These are phyloP conservation scores for Phaseolus lunatus DNA, from an alignment of 306 rosid species.

Conservation along the genomic window DNA sequence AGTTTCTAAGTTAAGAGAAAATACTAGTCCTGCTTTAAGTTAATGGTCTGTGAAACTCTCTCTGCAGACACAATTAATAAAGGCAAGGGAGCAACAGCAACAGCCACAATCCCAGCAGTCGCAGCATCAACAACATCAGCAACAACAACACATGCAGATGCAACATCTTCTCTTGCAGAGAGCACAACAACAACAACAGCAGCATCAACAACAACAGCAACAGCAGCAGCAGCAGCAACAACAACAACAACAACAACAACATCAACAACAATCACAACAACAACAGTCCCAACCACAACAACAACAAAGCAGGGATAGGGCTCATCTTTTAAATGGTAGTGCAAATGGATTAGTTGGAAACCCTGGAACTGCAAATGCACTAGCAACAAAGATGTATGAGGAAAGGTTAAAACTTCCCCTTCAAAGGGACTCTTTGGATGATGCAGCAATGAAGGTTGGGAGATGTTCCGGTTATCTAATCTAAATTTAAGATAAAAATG, in stretches of 20 bases:
- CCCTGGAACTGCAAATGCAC: slow-evolving; percentile 88
- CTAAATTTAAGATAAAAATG: neutral
- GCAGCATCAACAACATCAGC: slow-evolving; percentile 74
- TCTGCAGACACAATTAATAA: slow-evolving; percentile 82
- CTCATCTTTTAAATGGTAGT: slow-evolving; percentile 78
- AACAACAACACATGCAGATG: slow-evolving; percentile 86
- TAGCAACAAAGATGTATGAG: slow-evolving; percentile 96
- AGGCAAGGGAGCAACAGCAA: slow-evolving; percentile 93
- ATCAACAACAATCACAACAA: slow-evolving; percentile 61
- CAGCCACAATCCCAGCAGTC: slow-evolving; percentile 60
- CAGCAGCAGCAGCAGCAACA: slow-evolving; percentile 69
- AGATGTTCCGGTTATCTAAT: slow-evolving; percentile 36
- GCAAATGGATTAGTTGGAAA: slow-evolving; percentile 90
- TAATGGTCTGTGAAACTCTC: slow-evolving; percentile 45
- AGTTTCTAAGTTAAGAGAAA: neutral
- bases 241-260: slow-evolving; percentile 59
- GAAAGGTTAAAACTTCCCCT: slow-evolving; percentile 85
- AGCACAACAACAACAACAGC: slow-evolving; percentile 78
- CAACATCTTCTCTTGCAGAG: slow-evolving; percentile 74
- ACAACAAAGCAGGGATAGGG: slow-evolving; percentile 91
- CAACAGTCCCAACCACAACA: slow-evolving; percentile 49
- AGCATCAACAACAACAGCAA: slow-evolving; percentile 67
- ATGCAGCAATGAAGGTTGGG: slow-evolving; percentile 82
- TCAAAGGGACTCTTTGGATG: slow-evolving; percentile 94
- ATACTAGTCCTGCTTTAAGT: slow-evolving; percentile 38